phyloP scores from a whole-genome alignment of 2,329 filamentous ascomycete species.

The Penicillium hordei region DNA sequence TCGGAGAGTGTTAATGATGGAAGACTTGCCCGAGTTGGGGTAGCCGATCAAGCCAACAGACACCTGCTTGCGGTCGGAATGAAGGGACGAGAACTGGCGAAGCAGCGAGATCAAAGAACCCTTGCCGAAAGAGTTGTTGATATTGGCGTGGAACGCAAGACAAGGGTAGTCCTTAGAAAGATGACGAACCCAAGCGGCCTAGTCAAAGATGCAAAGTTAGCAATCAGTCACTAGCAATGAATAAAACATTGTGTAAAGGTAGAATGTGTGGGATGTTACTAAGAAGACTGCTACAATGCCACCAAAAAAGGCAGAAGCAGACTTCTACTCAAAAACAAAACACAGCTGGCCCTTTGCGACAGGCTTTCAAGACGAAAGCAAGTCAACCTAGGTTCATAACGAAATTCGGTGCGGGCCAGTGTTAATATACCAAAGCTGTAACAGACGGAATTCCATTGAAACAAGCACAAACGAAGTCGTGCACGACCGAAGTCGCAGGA shows the following conservation, averaged over 20 bases:
- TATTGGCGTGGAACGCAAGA: constrained; percentile 87
- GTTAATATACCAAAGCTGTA: constrained; percentile 98
- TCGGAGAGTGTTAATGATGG: constrained; percentile 92
- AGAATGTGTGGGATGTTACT: constrained; percentile 94
- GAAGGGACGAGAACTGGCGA: constrained; percentile 86
- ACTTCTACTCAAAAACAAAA: constrained; percentile 96
- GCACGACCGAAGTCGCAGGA: constrained; percentile 57
- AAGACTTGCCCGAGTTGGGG: constrained; percentile 93
- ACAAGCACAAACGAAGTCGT: constrained; percentile 35
- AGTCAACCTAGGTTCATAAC: constrained; percentile 67
- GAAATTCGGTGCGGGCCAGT: constrained; percentile 66
- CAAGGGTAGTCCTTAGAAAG: constrained; percentile 92
- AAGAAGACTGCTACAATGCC: constrained; percentile 81
- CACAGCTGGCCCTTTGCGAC: constrained; percentile 76
- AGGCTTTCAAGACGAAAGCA: constrained; percentile 83
- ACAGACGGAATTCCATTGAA: constrained; percentile 83
- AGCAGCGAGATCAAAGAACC: constrained; percentile 89
- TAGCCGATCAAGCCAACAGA: constrained; percentile 86
- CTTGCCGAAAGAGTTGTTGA: constrained; percentile 96
- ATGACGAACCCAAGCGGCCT: constrained; percentile 90
- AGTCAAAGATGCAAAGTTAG: constrained; percentile 33
- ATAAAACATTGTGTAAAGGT: constrained; percentile 39
- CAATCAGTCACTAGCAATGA: constrained; percentile 30
- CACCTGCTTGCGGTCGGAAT: constrained; percentile 89
- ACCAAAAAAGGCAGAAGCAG: constrained; percentile 64